Conservation (phyloP, 805 yeast species). For the Zygosaccharomyces kombuchaensis region DNA sequence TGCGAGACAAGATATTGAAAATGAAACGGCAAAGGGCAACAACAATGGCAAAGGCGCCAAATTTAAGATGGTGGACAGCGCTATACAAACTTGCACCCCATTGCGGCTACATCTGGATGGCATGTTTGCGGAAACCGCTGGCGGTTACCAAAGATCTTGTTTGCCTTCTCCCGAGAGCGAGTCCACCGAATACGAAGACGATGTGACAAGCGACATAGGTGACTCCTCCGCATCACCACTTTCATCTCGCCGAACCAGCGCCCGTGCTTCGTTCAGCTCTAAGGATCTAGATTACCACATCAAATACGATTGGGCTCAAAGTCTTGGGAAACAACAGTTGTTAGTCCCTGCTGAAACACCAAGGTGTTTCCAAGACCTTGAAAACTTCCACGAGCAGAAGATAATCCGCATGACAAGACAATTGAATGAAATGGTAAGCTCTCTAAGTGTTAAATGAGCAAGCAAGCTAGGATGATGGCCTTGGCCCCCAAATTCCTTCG, state of each 20-base stretch:
- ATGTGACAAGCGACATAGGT: constrained; percentile 1
- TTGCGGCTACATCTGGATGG: constrained; percentile 6
- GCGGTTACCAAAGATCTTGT: constrained; percentile 1
- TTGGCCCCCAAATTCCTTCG: too few relatives aligned
- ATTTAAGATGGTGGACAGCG: constrained; percentile 2
- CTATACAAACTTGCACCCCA: constrained; percentile 5
- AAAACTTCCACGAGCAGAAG: constrained; percentile 1
- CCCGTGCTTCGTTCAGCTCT: constrained; percentile 1
- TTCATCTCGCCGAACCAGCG: constrained; percentile 1
- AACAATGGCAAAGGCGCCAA: neutral
- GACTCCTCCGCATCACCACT: neutral
- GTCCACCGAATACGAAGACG: constrained; percentile 1
- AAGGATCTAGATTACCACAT: neutral
- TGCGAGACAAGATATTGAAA: neutral
- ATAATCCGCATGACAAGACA: neutral
- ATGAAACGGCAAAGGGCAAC: neutral
- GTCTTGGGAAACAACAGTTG: neutral
- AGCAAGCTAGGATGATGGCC: too few relatives aligned
- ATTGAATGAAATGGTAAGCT: neutral
- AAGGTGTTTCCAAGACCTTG: constrained; percentile 2
- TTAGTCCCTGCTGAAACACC: neutral
- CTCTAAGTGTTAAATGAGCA: neutral
- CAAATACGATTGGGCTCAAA: neutral
- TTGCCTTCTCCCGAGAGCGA: neutral
- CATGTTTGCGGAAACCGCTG: constrained; percentile 3